Percentiles rank a stretch among this genome's conserved stretches.
Conservation (phyloP, 2,329 filamentous ascomycete species). For the Macrophomina tecta region DNA sequence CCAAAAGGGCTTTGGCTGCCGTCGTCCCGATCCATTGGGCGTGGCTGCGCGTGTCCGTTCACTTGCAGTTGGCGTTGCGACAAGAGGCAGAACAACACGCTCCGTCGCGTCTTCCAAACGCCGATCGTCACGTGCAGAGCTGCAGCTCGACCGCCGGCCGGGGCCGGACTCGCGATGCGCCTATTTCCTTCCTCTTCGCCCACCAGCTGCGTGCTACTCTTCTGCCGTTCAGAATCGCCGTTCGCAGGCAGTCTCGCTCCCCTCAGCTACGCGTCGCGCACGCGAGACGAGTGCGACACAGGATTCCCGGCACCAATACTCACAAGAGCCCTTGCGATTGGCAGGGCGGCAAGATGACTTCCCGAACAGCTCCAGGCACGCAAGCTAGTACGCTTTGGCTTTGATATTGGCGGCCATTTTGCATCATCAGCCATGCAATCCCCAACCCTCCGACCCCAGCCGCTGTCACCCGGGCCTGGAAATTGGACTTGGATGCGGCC, state of each 20-base stretch:
- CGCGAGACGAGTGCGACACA: slow-evolving; percentile 19
- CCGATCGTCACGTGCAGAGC: slow-evolving; percentile 25
- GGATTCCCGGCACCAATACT: not conserved
- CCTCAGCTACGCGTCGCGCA: slow-evolving; percentile 10
- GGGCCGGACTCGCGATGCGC: not conserved
- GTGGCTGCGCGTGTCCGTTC: slow-evolving; percentile 25
- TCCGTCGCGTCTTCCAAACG: slow-evolving; percentile 13
- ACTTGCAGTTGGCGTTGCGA: slow-evolving; percentile 24
- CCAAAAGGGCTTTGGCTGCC: slow-evolving; percentile 15
- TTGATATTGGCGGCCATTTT: not conserved
- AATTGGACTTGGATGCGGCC: not conserved
- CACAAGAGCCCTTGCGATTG: not conserved
- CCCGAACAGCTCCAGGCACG: slow-evolving; percentile 5
- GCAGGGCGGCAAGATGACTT: slow-evolving; percentile 4
- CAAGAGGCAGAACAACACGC: slow-evolving; percentile 14
- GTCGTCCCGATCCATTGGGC: slow-evolving; percentile 23
- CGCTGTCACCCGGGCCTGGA: slow-evolving; percentile 1
- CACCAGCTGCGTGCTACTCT: not conserved
- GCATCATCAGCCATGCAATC: slow-evolving; percentile 7
- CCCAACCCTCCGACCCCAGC: slow-evolving; percentile 3
- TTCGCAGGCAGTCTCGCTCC: not conserved
- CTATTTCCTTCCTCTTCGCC: not conserved
- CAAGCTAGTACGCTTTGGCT: slow-evolving; percentile 4
- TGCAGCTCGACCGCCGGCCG: not conserved
- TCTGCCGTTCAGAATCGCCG: not conserved